Percentiles rank a stretch among this genome's conserved stretches.
phyloP scores from a whole-genome alignment of 192 early-diverging fungal genomes.

The Coemansia sp. region DNA sequence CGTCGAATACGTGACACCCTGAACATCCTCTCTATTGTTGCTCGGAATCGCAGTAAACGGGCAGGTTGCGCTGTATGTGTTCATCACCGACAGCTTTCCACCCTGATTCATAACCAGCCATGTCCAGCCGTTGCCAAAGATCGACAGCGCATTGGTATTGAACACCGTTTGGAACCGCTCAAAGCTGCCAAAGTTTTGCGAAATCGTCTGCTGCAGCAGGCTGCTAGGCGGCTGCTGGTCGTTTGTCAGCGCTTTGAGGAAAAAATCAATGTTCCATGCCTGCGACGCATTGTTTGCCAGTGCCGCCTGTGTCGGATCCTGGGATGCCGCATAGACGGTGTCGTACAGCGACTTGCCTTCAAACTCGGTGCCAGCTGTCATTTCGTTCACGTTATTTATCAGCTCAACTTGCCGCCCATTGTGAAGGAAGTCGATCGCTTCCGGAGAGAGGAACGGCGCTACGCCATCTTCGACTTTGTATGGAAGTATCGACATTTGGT shows the following conservation, averaged over 20 bases:
- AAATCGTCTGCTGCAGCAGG: conserved; percentile 28
- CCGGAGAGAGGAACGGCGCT: conserved; percentile 37
- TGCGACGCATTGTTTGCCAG: conserved; percentile 53
- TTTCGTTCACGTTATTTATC: conserved; percentile 47
- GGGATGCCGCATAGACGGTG: conserved; percentile 32
- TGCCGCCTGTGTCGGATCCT: conserved; percentile 29
- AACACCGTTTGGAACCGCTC: conserved; percentile 47
- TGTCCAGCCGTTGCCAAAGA: conserved; percentile 56
- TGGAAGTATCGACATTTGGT: conserved; percentile 36
- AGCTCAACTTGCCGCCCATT: conserved; percentile 48
- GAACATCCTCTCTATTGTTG: conserved; percentile 2
- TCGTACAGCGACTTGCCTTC: conserved; percentile 32
- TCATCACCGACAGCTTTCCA: conserved; percentile 45
- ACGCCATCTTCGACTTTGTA: conserved; percentile 34
- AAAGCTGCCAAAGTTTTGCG: conserved; percentile 33
- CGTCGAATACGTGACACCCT: conserved; percentile 25
- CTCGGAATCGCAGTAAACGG: conserved; percentile 42
- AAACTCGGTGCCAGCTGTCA: conserved; percentile 41
- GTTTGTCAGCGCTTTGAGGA: conserved; percentile 40
- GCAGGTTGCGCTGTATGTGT: conserved; percentile 45
- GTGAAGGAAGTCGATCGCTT: conserved; percentile 45
- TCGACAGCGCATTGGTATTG: conserved; percentile 26
- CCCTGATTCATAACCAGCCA: conserved; percentile 48
- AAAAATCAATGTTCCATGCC: conserved; percentile 57
- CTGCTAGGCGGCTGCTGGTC: conserved; percentile 18